These are phyloP conservation scores for Arxiozyma bovina DNA, from an alignment of 1,139 yeast species.

Conservation along the genomic window DNA sequence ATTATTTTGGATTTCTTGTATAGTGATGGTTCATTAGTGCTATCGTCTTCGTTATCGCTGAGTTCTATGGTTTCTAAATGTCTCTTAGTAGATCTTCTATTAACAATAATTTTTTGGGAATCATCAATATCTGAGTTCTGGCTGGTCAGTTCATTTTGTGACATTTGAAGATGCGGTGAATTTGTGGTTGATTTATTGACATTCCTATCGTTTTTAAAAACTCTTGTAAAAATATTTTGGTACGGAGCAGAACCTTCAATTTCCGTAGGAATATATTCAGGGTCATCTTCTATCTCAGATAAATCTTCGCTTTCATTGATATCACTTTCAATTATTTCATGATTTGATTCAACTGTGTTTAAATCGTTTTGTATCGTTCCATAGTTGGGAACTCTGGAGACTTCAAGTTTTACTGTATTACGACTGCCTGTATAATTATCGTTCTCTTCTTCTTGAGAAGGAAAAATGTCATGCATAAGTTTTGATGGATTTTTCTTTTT, in stretches of 20 bases:
- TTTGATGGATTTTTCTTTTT: conserved; percentile 3
- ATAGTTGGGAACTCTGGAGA: conserved; percentile 12
- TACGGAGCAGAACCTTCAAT: neutral
- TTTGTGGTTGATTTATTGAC: neutral
- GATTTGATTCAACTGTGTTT: neutral
- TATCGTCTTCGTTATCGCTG: conserved; percentile 7
- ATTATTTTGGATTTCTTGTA: conserved; percentile 1
- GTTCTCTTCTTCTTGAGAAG: neutral
- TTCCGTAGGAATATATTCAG: neutral
- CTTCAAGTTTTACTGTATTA: conserved; percentile 6
- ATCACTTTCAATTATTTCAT: conserved; percentile 18
- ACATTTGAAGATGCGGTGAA: neutral
- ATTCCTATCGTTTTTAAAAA: neutral
- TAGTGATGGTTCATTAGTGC: conserved; percentile 6
- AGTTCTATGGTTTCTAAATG: conserved; percentile 6
- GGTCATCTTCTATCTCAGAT: conserved; percentile 22
- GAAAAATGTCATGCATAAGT: neutral
- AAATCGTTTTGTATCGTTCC: neutral
- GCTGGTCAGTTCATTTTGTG: neutral
- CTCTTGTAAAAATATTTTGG: neutral
- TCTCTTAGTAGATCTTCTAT: conserved; percentile 6
- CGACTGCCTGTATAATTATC: neutral
- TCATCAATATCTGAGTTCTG: conserved; percentile 5
- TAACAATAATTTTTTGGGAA: conserved; percentile 6
- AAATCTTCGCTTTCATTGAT: conserved; percentile 27